These are phyloP conservation scores for Talaromyces piceae DNA, from an alignment of 2,329 filamentous ascomycete genomes.

Conservation along the genomic window DNA sequence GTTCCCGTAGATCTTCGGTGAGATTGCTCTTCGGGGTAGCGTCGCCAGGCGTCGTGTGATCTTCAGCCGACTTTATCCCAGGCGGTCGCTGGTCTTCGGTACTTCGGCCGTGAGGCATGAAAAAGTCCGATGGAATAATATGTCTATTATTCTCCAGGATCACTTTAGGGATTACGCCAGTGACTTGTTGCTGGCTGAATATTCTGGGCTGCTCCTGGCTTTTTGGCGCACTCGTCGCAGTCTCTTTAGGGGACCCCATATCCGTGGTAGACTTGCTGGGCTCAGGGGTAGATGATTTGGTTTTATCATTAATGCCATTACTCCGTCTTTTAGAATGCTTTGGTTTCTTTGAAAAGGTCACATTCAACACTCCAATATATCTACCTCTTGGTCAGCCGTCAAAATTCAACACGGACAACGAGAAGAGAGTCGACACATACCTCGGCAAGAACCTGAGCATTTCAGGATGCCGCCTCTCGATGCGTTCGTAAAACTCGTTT, in stretches of 20 bases:
- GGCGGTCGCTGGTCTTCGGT: conserved; percentile 21
- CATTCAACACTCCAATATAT: conserved; percentile 95
- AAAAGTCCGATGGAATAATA: conserved; percentile 78
- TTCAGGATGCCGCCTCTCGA: conserved; percentile 84
- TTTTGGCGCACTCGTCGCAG: conserved; percentile 1
- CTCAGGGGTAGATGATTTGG: conserved; percentile 11
- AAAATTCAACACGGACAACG: background rate
- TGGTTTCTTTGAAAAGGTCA: conserved; percentile 80
- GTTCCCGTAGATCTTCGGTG: conserved; percentile 11
- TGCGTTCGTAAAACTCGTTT: conserved; percentile 97
- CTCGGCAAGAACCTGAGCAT: conserved; percentile 85
- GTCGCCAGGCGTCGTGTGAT: conserved; percentile 12
- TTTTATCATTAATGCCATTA: conserved; percentile 14
- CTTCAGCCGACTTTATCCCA: conserved; percentile 16
- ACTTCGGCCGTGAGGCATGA: conserved; percentile 49
- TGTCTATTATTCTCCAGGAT: conserved; percentile 92
- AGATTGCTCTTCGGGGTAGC: conserved; percentile 10
- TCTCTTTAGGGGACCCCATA: conserved; percentile 5
- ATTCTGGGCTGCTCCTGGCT: conserved; percentile 41
- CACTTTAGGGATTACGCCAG: conserved; percentile 73
- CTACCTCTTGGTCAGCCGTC: conserved; percentile 39
- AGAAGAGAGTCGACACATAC: conserved; percentile 42
- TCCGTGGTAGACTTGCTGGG: conserved; percentile 14
- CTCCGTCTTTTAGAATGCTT: conserved; percentile 49
- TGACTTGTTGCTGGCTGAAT: conserved; percentile 69